phyloP scores from a whole-genome alignment of 345 rosid genomes.

The Zanthoxylum bungeanum region DNA sequence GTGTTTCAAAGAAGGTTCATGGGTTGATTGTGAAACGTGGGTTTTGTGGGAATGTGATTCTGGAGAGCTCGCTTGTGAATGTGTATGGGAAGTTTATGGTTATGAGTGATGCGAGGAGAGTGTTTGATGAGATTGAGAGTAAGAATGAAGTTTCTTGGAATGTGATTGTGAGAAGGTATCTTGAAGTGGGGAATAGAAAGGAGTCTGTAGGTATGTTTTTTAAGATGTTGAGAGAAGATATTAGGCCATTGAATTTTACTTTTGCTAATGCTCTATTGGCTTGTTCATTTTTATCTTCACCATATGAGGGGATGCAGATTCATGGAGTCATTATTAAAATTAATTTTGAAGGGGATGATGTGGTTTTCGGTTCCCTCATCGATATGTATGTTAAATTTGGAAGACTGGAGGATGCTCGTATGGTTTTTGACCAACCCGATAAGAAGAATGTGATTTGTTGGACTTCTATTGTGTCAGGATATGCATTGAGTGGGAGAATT shows the following conservation, averaged over 20 bases:
- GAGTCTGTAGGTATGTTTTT: conserved; percentile 65
- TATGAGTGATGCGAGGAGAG: conserved; percentile 61
- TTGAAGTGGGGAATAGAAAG: conserved; percentile 55
- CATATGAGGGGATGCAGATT: conserved; percentile 63
- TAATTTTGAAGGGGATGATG: conserved; percentile 40
- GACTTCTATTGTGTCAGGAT: conserved; percentile 73
- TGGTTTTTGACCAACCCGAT: conserved; percentile 49
- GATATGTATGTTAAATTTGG: conserved; percentile 71
- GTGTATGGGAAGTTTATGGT: conserved; percentile 72
- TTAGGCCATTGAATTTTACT: conserved; percentile 60
- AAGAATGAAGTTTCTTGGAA: conserved; percentile 84
- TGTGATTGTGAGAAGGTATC: conserved; percentile 76
- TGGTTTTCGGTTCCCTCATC: conserved; percentile 62
- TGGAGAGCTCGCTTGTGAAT: conserved; percentile 75
- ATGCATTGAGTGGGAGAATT: conserved; percentile 56
- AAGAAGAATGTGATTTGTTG: conserved; percentile 59
- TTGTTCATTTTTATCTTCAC: conserved; percentile 51
- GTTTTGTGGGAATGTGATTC: conserved; percentile 52
- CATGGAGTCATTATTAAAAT: conserved; percentile 56
- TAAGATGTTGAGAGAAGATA: conserved; percentile 42
- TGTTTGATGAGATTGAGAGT: conserved; percentile 64
- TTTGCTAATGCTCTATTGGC: conserved; percentile 72
- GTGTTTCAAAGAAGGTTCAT: conserved; percentile 55
- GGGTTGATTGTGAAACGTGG: conserved; percentile 56
- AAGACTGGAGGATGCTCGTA: conserved; percentile 53